phyloP scores from a whole-genome alignment of 1,139 yeast genomes.

The Geotrichum australiense region DNA sequence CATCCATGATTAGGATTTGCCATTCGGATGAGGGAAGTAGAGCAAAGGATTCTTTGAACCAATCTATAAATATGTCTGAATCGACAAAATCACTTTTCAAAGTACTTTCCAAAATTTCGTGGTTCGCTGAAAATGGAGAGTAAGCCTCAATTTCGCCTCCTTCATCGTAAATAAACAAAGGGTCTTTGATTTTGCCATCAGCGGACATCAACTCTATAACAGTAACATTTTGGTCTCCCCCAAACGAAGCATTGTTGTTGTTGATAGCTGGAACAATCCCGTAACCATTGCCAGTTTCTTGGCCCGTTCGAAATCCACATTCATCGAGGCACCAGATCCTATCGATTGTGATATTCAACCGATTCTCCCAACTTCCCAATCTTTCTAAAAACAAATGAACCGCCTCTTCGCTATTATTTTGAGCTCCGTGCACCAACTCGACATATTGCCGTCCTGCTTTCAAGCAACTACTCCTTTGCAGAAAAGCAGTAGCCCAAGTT shows the following conservation, averaged over 20 bases:
- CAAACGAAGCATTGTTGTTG: neutral
- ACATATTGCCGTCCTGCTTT: neutral
- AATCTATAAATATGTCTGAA: constrained; percentile 45
- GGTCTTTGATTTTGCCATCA: neutral
- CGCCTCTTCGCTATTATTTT: neutral
- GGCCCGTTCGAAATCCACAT: neutral
- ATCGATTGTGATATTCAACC: neutral
- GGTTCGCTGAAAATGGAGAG: no score
- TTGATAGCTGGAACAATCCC: neutral
- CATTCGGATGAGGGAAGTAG: constrained; percentile 49
- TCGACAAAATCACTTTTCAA: constrained; percentile 46
- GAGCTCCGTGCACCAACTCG: neutral
- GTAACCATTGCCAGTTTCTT: neutral
- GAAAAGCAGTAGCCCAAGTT: neutral
- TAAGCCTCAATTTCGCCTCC: constrained; percentile 6
- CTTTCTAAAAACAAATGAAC: neutral
- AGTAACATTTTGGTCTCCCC: neutral
- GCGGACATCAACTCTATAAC: constrained; percentile 5
- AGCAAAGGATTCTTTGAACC: constrained; percentile 51
- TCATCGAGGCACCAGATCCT: constrained; percentile 1
- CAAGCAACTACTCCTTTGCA: neutral
- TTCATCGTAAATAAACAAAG: constrained; percentile 4
- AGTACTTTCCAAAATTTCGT: constrained; percentile 39
- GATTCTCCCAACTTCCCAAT: neutral
- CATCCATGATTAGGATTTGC: constrained; percentile 41